A percentile compares a stretch with the other conserved stretches of the same genome.
phyloP scores from a whole-genome alignment of 768 basidiomycete genomes.

The Collybiopsis luxurians region DNA sequence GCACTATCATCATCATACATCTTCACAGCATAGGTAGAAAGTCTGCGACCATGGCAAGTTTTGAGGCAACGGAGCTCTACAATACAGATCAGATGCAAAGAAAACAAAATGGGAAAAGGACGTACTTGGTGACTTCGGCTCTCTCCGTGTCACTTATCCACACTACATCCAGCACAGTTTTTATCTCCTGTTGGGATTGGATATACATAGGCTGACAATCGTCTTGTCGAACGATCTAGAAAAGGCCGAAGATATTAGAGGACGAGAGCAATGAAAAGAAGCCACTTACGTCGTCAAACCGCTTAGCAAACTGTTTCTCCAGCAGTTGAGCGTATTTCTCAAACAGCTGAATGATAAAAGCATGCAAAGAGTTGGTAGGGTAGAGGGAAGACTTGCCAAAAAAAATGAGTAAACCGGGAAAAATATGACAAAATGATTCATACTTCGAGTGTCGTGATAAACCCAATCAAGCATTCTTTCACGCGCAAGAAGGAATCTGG shows the following conservation, averaged over 20 bases:
- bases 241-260: neutral
- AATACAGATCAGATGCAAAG: neutral
- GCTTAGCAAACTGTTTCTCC: slow-evolving; percentile 74
- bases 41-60: slow-evolving; percentile 92
- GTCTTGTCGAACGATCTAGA: slow-evolving; percentile 79
- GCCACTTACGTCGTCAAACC: slow-evolving; percentile 72
- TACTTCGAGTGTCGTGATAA: slow-evolving; percentile 93
- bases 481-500: slow-evolving; percentile 78
- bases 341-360: slow-evolving; percentile 83
- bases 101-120: neutral
- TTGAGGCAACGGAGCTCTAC: slow-evolving; percentile 63
- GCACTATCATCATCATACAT: slow-evolving; percentile 42
- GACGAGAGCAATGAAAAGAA: neutral
- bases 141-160: slow-evolving; percentile 77
- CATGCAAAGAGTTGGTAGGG: slow-evolving; percentile 77
- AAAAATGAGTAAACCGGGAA: neutral
- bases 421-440: neutral
- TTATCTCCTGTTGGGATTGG: slow-evolving; percentile 57
- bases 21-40: slow-evolving; percentile 92
- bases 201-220: slow-evolving; percentile 88
- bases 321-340: slow-evolving; percentile 85
- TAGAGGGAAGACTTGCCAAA: slow-evolving; percentile 75
- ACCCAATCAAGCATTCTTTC: slow-evolving; percentile 81
- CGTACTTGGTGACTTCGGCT: slow-evolving; percentile 56
- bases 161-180: slow-evolving; percentile 72